Conservation (phyloP, 768 basidiomycete genomes). For the Harrya chromipes region DNA sequence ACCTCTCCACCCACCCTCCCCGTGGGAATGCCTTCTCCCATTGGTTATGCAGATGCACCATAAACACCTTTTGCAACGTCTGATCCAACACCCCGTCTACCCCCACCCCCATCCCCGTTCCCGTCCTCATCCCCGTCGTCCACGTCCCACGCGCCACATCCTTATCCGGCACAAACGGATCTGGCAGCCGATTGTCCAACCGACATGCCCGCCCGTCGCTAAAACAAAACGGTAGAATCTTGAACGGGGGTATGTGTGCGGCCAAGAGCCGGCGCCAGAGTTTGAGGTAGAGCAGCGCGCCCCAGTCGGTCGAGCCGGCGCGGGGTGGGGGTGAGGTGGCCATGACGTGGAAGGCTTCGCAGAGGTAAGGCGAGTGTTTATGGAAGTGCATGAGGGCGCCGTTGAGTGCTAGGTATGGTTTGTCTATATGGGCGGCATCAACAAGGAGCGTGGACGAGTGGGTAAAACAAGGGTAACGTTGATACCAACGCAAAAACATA, state of each 20-base stretch:
- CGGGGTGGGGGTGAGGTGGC: slow-evolving; percentile 67
- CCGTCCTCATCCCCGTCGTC: slow-evolving; percentile 62
- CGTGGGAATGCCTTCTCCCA: slow-evolving; percentile 87
- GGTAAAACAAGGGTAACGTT: not conserved
- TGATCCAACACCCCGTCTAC: slow-evolving; percentile 62
- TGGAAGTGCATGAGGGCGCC: slow-evolving; percentile 95
- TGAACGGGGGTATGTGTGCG: slow-evolving; percentile 75
- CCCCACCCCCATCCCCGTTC: slow-evolving; percentile 57
- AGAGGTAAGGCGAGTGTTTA: slow-evolving; percentile 90
- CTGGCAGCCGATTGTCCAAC: slow-evolving; percentile 90
- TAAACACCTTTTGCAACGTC: slow-evolving; percentile 70
- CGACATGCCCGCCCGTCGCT: slow-evolving; percentile 88
- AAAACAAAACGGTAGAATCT: slow-evolving; percentile 94
- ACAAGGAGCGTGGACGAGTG: too few species aligned
- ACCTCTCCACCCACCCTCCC: slow-evolving; percentile 82
- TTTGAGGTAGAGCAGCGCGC: slow-evolving; percentile 85
- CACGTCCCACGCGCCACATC: slow-evolving; percentile 49
- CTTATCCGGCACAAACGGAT: slow-evolving; percentile 70
- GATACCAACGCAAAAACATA: not conserved
- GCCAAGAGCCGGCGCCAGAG: slow-evolving; percentile 84
- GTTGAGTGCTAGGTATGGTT: slow-evolving; percentile 76
- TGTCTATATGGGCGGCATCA: slow-evolving; percentile 44
- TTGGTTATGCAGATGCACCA: slow-evolving; percentile 92
- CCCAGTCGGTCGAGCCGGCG: slow-evolving; percentile 89
- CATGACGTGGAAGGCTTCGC: slow-evolving; percentile 95